A percentile compares a stretch with the other conserved stretches of the same genome.
Evolutionary conservation across 345 rosid species (phyloP).

Genomic region (Draba incana): DNA sequence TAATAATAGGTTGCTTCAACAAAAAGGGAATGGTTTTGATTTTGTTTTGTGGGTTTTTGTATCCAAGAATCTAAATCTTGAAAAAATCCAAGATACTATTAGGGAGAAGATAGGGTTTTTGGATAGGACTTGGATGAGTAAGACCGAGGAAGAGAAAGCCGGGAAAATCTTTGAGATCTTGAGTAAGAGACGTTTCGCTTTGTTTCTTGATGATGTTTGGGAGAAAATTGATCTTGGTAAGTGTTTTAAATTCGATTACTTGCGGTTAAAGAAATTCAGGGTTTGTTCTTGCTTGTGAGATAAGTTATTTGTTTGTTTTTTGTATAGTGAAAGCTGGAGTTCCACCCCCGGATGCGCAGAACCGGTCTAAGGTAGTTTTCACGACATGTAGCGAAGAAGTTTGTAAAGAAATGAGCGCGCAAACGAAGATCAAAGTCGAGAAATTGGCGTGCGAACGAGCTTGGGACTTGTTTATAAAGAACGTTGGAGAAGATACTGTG

Average conservation of each 20-base stretch:
- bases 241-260: background rate
- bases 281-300: background rate
- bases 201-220: constrained; percentile 50
- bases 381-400: constrained; percentile 44
- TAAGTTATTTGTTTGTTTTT: background rate
- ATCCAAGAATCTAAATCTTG: constrained; percentile 40
- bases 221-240: constrained; percentile 45
- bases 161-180: constrained; percentile 42
- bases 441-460: constrained; percentile 39
- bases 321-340: constrained; percentile 39
- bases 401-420: constrained; percentile 43
- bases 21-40: constrained; percentile 38
- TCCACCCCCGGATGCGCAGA: constrained; percentile 29
- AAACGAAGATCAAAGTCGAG: constrained; percentile 40
- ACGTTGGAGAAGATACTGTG: constrained; percentile 42
- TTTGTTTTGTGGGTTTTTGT: constrained; percentile 46
- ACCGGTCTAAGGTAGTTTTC: constrained; percentile 41
- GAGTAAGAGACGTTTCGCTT: constrained; percentile 45
- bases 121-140: constrained; percentile 43
- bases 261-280: background rate
- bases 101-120: constrained; percentile 43
- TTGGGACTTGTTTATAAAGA: constrained; percentile 46
- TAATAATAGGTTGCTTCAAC: constrained; percentile 42
- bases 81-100: constrained; percentile 43
- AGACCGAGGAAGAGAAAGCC: constrained; percentile 39